Evolutionary conservation across 768 basidiomycete genomes (phyloP).

Genomic region (Macrolepiota albuminosa): DNA sequence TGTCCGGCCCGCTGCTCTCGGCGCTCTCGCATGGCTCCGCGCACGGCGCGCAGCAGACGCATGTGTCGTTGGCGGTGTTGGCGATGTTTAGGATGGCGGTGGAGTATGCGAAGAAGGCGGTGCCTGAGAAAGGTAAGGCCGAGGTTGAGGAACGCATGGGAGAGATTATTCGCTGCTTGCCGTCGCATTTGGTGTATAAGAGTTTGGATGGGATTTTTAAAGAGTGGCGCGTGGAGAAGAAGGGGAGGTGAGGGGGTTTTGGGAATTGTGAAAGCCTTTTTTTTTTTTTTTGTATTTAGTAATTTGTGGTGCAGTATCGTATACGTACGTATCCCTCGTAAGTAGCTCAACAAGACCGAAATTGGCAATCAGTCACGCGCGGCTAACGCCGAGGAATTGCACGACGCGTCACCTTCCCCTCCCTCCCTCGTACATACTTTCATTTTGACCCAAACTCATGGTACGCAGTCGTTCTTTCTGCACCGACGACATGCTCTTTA

Average conservation of each 20-base stretch:
- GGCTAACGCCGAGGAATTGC: conserved; percentile 12
- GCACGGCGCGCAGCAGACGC: conserved; percentile 87
- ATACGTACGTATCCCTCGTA: too few species aligned
- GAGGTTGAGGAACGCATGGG: conserved; percentile 76
- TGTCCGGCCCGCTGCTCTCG: conserved; percentile 66
- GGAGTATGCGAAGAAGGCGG: conserved; percentile 75
- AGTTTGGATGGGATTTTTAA: conserved; percentile 94
- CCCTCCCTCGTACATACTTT: too few species aligned
- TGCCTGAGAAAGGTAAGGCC: conserved; percentile 57
- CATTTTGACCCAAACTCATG: conserved; percentile 24
- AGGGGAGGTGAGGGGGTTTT: conserved; percentile 42
- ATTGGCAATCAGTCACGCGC: conserved; percentile 4
- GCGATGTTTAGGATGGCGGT: conserved; percentile 84
- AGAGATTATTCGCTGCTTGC: conserved; percentile 87
- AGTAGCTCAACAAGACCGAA: too few species aligned
- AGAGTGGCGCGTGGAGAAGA: conserved; percentile 85
- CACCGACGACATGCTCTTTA: conserved; percentile 9
- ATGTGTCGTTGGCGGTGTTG: conserved; percentile 88
- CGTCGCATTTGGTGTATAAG: conserved; percentile 83
- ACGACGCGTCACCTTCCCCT: conserved; percentile 23
- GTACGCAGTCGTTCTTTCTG: conserved; percentile 18
- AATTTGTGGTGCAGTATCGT: too few species aligned
- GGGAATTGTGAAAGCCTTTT: neutral
- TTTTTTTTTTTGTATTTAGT: too few species aligned
- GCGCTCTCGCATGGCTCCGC: conserved; percentile 73